Percentiles rank a stretch among this genome's conserved stretches.
Conservation (phyloP, 306 rosid species). For the Luffa acutangula region DNA sequence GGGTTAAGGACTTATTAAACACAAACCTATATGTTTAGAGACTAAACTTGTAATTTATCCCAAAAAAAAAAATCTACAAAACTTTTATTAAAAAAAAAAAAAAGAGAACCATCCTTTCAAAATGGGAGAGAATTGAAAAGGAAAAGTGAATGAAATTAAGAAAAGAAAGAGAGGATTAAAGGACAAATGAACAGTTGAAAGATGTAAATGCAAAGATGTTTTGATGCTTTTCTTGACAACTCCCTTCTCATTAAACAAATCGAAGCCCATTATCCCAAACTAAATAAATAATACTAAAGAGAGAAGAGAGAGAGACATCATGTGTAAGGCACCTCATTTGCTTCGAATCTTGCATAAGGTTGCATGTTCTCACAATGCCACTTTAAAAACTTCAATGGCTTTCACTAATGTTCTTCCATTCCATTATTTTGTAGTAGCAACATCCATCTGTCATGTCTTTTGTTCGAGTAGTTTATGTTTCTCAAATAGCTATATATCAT, state of each 20-base stretch:
- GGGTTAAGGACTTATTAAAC: no score
- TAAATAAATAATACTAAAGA: neutral
- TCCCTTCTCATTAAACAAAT: slow-evolving; percentile 3
- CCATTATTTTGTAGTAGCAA: neutral
- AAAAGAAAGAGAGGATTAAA: neutral
- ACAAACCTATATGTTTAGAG: no score
- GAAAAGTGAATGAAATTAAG: neutral
- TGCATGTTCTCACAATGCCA: neutral
- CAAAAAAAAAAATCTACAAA: no score
- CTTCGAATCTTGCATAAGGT: neutral
- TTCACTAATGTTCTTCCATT: neutral
- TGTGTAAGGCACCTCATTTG: neutral
- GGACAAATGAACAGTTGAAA: neutral
- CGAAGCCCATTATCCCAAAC: neutral
- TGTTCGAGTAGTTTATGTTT: neutral
- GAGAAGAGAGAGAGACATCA: neutral
- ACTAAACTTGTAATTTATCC: no score
- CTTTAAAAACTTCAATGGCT: neutral
- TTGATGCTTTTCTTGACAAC: neutral
- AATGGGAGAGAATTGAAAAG: neutral
- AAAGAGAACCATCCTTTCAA: neutral
- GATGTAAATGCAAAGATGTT: neutral
- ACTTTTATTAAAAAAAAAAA: no score
- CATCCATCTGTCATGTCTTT: neutral
- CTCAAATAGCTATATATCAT: neutral